Evolutionary conservation across 768 basidiomycete species (phyloP).

Genomic region (Mycena sanguinolenta): DNA sequence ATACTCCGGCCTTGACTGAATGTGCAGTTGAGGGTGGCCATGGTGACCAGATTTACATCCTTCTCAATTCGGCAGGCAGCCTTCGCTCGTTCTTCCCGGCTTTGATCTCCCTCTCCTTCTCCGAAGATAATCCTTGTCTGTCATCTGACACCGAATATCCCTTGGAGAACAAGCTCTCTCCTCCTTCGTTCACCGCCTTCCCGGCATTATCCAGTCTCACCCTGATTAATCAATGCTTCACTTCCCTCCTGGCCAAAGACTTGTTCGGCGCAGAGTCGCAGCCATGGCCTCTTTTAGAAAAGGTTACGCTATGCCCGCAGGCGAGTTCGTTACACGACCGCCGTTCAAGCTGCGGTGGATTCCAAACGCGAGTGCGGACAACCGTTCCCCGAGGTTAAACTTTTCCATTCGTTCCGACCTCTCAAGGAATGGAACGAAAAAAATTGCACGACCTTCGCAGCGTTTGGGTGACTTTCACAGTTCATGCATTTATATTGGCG

Average conservation of each 20-base stretch:
- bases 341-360: neutral
- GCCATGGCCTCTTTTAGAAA: neutral
- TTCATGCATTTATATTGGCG: no score
- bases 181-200: neutral
- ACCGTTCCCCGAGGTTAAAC: neutral
- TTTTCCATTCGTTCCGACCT: neutral
- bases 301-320: neutral
- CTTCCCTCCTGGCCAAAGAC: neutral
- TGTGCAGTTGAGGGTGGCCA: neutral
- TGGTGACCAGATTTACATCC: neutral
- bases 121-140: neutral
- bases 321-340: neutral
- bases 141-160: neutral
- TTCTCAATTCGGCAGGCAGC: neutral
- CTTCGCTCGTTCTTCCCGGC: neutral
- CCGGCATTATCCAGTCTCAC: neutral
- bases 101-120: neutral
- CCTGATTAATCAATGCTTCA: neutral
- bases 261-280: neutral
- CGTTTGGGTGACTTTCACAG: neutral
- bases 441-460: neutral
- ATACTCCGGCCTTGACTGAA: neutral
- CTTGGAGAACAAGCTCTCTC: neutral
- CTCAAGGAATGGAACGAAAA: neutral
- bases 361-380: neutral